Evolutionary conservation across 2,329 filamentous ascomycete genomes (phyloP), one percentile per base, ranked within the genome.

Genomic region (Alternaria brassicicola): DNA sequence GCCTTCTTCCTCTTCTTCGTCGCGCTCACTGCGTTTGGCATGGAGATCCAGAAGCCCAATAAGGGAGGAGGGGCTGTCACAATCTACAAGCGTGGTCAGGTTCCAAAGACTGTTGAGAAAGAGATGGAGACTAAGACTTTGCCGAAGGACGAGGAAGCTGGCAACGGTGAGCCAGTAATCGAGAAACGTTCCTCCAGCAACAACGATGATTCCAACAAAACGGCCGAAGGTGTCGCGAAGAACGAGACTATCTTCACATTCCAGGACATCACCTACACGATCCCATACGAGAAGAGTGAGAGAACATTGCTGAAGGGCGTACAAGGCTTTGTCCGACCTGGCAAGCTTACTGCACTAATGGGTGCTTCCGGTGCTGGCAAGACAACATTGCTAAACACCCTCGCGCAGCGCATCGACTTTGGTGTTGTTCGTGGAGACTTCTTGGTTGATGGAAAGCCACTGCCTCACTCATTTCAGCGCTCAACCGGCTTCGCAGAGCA

Each of bases 251-350:
- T 80, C 36, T 80, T 96, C 59, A 96, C 93, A 0, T 97, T 92
- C 90, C 90, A 94, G 73, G 83, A 90, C 63, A 86, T 97, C 59
- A 91, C 89, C 71, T 97, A 97, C 73, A 89, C 86, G 0, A 89
- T 93, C 58, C 78, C 80, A 10, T 81, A 80, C 26, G 72, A 80
- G 21, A 75, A 76, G 35, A 78, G 78, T 3, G 78, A 81, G 43
- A 71, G 80, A 13, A 74, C 72, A 4, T 73, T 89, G 4, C 75
- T 90, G 10, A 81, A 87, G 59, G 81, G 88, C 56, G 84, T 90
- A 4, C 82, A 86, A 64, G 93, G 93, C 19, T 97, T 91, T 88
- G 92, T 97, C 49, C 94, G 95, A 76, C 93, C 93, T 4, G 93
- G 93, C 47, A 96, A 92, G 12, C 78, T 96, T 52, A 97, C 93